phyloP scores from a whole-genome alignment of 1,284 basidiomycete species.

The Ceratobasidium sp. region DNA sequence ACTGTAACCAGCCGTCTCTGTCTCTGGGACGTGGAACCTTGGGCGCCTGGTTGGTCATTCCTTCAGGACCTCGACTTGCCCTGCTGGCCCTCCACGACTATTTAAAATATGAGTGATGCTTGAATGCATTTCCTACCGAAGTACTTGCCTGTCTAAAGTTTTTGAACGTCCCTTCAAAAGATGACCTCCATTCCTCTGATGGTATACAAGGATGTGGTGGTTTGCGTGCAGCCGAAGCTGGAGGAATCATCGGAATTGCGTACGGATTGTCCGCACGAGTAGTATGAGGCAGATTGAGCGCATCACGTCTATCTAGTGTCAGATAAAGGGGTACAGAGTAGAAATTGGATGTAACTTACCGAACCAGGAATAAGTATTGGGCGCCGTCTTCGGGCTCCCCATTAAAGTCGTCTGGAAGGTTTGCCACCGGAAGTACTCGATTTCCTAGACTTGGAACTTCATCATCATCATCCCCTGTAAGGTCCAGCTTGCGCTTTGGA shows the following conservation, averaged over 20 bases:
- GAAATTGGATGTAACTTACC: slow-evolving; percentile 36
- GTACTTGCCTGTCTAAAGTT: slow-evolving; percentile 39
- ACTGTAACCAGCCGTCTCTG: slow-evolving; percentile 44
- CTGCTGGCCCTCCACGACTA: slow-evolving; percentile 20
- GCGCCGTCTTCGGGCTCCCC: slow-evolving; percentile 44
- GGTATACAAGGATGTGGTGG: slow-evolving; percentile 40
- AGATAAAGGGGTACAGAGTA: not conserved
- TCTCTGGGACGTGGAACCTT: slow-evolving; percentile 42
- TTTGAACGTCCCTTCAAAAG: slow-evolving; percentile 41
- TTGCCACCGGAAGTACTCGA: slow-evolving; percentile 45
- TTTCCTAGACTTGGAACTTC: slow-evolving; percentile 20
- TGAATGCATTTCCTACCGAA: not conserved
- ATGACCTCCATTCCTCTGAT: slow-evolving; percentile 41
- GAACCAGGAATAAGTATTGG: slow-evolving; percentile 44
- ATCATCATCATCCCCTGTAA: not conserved
- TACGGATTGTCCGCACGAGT: slow-evolving; percentile 42
- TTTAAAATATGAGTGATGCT: slow-evolving; percentile 16
- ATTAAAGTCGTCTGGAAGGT: slow-evolving; percentile 42
- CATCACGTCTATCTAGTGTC: slow-evolving; percentile 35
- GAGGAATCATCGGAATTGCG: not conserved
- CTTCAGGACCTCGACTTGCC: slow-evolving; percentile 2
- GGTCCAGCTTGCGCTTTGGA: slow-evolving; percentile 23
- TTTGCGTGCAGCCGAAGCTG: slow-evolving; percentile 1
- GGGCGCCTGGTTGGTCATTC: slow-evolving; percentile 18
- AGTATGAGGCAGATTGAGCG: slow-evolving; percentile 33